phyloP scores from a whole-genome alignment of 1,284 basidiomycete species.

The Anthracocystis walkeri region DNA sequence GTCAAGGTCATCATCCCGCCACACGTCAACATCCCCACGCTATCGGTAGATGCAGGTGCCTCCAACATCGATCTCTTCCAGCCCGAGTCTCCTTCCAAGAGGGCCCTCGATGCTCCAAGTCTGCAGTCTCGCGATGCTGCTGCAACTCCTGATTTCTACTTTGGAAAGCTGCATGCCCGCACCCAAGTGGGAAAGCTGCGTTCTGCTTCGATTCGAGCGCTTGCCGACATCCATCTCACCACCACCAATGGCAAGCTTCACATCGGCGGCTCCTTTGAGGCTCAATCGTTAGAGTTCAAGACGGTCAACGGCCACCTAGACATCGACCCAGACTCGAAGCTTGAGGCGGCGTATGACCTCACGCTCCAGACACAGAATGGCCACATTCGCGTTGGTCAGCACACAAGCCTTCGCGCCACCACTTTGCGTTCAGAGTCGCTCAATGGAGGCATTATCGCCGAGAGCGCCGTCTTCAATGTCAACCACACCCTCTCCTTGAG shows the following conservation, averaged over 20 bases:
- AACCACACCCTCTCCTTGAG: conserved; percentile 51
- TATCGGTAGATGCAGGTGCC: conserved; percentile 45
- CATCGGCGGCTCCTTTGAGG: conserved; percentile 39
- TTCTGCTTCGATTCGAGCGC: conserved; percentile 37
- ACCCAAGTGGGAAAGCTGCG: conserved; percentile 44
- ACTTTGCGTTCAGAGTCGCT: conserved; percentile 40
- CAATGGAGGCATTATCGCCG: conserved; percentile 45
- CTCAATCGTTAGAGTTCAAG: conserved; percentile 40
- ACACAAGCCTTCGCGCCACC: conserved; percentile 38
- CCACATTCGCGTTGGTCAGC: conserved; percentile 39
- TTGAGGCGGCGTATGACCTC: conserved; percentile 45
- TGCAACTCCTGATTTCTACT: conserved; percentile 32
- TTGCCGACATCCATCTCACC: conserved; percentile 52
- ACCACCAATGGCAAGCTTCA: conserved; percentile 46
- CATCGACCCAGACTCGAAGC: conserved; percentile 28
- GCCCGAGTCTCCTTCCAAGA: not conserved
- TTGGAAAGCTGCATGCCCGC: conserved; percentile 48
- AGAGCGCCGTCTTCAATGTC: conserved; percentile 43
- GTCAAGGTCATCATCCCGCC: conserved; percentile 56
- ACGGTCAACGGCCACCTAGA: conserved; percentile 43
- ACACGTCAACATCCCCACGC: conserved; percentile 41
- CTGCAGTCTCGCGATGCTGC: conserved; percentile 14
- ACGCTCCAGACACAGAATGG: conserved; percentile 45
- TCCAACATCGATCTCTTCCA: conserved; percentile 49
- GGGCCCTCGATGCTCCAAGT: not conserved